Evolutionary conservation across 1,139 yeast genomes (phyloP).

Genomic region (Groenewaldozyma sp.): DNA sequence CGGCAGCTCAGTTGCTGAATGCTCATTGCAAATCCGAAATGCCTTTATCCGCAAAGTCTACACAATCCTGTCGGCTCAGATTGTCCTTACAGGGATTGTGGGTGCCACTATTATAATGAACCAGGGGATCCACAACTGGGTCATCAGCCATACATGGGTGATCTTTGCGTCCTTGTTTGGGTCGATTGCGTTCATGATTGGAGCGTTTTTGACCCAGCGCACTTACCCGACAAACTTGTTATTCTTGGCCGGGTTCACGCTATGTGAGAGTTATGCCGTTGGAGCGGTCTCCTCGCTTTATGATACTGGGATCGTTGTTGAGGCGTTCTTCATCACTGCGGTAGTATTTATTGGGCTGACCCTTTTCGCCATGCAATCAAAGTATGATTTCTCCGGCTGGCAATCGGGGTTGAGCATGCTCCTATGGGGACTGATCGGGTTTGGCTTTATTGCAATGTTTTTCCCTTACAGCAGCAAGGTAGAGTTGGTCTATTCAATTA

Average conservation of each 20-base stretch:
- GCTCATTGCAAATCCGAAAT: constrained; percentile 68
- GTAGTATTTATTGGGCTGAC: constrained; percentile 69
- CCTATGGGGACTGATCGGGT: constrained; percentile 61
- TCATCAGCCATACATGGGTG: constrained; percentile 52
- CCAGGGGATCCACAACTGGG: constrained; percentile 45
- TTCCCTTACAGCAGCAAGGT: constrained; percentile 49
- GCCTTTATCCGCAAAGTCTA: constrained; percentile 74
- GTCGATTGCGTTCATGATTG: constrained; percentile 53
- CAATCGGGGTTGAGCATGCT: constrained; percentile 44
- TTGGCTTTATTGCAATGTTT: constrained; percentile 62
- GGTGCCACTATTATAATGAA: constrained; percentile 48
- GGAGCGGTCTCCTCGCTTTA: constrained; percentile 60
- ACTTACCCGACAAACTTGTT: constrained; percentile 55
- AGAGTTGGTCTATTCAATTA: constrained; percentile 57
- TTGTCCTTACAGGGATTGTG: constrained; percentile 50
- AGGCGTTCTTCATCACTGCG: constrained; percentile 63
- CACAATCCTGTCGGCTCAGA: constrained; percentile 56
- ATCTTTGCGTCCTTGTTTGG: constrained; percentile 50
- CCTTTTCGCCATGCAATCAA: constrained; percentile 70
- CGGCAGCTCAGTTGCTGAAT: constrained; percentile 66
- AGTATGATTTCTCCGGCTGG: constrained; percentile 70
- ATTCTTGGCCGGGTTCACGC: constrained; percentile 56
- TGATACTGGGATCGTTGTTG: constrained; percentile 55
- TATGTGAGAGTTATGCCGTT: constrained; percentile 64
- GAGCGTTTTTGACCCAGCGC: constrained; percentile 49